Conservation (phyloP, 1,139 yeast genomes). For the Candida sanyaensis region DNA sequence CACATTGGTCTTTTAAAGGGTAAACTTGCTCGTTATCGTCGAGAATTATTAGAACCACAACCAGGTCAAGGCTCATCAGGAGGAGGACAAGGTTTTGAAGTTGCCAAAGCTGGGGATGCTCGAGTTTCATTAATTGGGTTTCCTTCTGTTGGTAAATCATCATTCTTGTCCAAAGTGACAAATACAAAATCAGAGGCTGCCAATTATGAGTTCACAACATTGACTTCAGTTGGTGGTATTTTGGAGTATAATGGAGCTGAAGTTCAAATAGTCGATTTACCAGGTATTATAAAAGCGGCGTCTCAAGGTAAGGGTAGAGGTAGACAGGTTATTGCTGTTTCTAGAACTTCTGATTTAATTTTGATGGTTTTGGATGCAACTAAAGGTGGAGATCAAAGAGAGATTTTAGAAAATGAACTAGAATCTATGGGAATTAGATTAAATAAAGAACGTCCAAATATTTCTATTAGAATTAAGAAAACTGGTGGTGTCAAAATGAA, state of each 20-base stretch:
- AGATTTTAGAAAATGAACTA: constrained; percentile 81
- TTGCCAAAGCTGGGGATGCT: constrained; percentile 94
- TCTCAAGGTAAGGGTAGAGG: constrained; percentile 98
- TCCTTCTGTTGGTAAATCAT: constrained; percentile 97
- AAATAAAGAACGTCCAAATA: constrained; percentile 80
- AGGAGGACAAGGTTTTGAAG: constrained; percentile 91
- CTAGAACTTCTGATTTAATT: constrained; percentile 90
- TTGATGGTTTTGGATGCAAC: constrained; percentile 96
- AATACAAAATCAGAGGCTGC: constrained; percentile 95
- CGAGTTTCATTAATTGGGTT: constrained; percentile 94
- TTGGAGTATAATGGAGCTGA: constrained; percentile 95
- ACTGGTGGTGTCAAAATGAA: constrained; percentile 92
- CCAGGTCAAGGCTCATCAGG: constrained; percentile 69
- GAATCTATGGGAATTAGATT: constrained; percentile 93
- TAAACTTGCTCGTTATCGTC: constrained; percentile 89
- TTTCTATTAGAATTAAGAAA: constrained; percentile 73
- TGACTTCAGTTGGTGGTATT: constrained; percentile 96
- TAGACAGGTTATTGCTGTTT: constrained; percentile 93
- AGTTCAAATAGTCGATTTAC: constrained; percentile 92
- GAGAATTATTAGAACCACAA: constrained; percentile 89
- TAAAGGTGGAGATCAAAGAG: constrained; percentile 85
- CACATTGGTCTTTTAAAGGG: constrained; percentile 94
- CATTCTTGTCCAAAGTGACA: constrained; percentile 82
- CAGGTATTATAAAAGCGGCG: constrained; percentile 97
- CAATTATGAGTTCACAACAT: constrained; percentile 90